A percentile compares a stretch with the other conserved stretches of the same genome.
phyloP scores from a whole-genome alignment of 2,329 filamentous ascomycete species.

The Aureobasidium musti region DNA sequence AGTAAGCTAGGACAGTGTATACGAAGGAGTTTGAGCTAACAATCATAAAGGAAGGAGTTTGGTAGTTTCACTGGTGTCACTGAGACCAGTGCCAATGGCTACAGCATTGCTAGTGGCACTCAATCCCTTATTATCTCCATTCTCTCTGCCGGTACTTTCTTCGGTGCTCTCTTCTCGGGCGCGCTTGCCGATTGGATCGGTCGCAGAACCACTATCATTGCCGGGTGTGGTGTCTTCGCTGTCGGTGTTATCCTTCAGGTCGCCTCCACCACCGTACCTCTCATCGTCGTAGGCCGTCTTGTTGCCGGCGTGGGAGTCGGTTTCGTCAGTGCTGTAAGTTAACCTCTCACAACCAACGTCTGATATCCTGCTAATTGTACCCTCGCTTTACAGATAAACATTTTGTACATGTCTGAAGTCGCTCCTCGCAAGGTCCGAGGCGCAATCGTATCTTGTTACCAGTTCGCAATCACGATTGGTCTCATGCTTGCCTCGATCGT shows the following conservation, averaged over 20 bases:
- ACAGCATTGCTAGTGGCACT: constrained; percentile 39
- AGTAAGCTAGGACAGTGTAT: constrained; percentile 30
- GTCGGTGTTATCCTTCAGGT: constrained; percentile 60
- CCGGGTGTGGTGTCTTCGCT: constrained; percentile 63
- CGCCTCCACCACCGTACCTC: constrained; percentile 59
- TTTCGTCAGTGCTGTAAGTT: constrained; percentile 52
- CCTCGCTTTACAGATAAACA: no score
- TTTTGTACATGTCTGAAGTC: constrained; percentile 47
- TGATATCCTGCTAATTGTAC: no score
- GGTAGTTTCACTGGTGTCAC: constrained; percentile 32
- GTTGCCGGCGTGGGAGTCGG: constrained; percentile 75
- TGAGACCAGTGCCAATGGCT: constrained; percentile 33
- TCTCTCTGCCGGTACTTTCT: constrained; percentile 74
- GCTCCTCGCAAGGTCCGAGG: constrained; percentile 70
- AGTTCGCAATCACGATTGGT: constrained; percentile 81
- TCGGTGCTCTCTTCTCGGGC: constrained; percentile 63
- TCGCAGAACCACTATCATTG: constrained; percentile 64
- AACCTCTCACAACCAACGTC: no score
- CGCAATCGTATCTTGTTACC: constrained; percentile 76
- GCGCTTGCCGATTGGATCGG: constrained; percentile 66
- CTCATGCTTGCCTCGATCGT: constrained; percentile 74
- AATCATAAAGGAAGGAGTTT: constrained; percentile 33
- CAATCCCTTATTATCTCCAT: constrained; percentile 70
- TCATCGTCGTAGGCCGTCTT: constrained; percentile 71
- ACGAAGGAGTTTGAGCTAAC: no score